Base-by-base conservation (phyloP, 2,329 filamentous ascomycete genomes). In the Clarireedia paspali region DNA sequence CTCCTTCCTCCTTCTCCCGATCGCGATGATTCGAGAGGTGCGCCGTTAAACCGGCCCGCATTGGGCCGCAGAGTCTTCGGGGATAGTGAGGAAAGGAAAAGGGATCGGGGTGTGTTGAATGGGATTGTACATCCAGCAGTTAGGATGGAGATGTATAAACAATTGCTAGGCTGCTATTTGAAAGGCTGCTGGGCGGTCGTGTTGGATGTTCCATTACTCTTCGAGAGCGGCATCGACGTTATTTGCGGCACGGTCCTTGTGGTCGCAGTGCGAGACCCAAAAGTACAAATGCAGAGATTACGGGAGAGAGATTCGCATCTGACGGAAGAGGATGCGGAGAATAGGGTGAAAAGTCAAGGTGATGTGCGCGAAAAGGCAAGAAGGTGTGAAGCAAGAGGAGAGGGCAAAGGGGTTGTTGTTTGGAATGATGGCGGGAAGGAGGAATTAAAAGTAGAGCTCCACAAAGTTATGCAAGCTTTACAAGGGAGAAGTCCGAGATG, bases 91-190 rank as follows among this genome's bases (percentile, higher is more conserved):
- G 86, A 90, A 63, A 78, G 80, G 56, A 80, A 80, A 65, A 78
- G 76, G 60, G 91, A 96, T 70, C 78, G 92, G 26, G 82, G 78
- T 52, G 84, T 88, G 30, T 78, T 99, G 14, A 97, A 97, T 70
- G 77, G 81, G 49, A 97, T 99, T 62, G 89, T 97, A 50, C 94
- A 99, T 70, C 94, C 94, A 0, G 91, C 89, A 0, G 91, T 99
- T 44, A 80, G 91, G 42, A 78, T 75, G 67, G 90, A 88, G 70
- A 92, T 96, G 79, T 89, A 90, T 71, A 83, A 79, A 65, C 77
- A 80, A 48, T 80, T 97, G 56, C 67, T 90, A n/a, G 75, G 77
- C 59, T 82, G 82, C 63, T 96, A 96, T 67, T 55, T 94, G 14
- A 73, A 73, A 1, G 92, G 94, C 0, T 70, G 84, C 68, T 94